A percentile compares a stretch with the other conserved stretches of the same genome.
These are phyloP conservation scores for Colletotrichum echinochloae DNA, from an alignment of 2,329 filamentous ascomycete genomes.

Conservation along the genomic window DNA sequence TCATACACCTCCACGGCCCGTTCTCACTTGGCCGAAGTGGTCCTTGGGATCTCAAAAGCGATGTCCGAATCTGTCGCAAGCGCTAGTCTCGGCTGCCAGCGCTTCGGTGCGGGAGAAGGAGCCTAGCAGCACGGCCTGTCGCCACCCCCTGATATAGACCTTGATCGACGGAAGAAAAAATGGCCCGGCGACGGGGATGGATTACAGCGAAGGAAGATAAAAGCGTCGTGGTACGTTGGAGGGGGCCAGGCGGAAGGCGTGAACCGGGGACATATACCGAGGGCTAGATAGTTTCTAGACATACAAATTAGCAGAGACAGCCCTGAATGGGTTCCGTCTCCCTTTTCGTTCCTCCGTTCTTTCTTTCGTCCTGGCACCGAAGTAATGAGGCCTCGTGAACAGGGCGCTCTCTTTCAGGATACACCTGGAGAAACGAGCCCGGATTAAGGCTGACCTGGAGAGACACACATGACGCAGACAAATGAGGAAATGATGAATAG, in stretches of 20 bases:
- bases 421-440: not conserved
- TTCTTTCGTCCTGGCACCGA: not conserved
- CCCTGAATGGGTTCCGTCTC: not conserved
- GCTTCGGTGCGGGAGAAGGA: not conserved
- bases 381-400: not conserved
- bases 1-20: not conserved
- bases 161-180: no score
- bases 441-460: not conserved
- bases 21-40: not conserved
- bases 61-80: not conserved
- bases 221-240: not conserved
- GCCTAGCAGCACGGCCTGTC: not conserved
- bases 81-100: not conserved
- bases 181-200: not conserved
- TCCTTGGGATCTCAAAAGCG: not conserved
- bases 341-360: not conserved
- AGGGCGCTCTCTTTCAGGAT: not conserved
- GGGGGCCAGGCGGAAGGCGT: not conserved
- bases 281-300: not conserved
- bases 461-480: not conserved
- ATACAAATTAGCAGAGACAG: not conserved
- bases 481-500: not conserved
- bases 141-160: no score
- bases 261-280: not conserved
- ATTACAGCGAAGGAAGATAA: not conserved